phyloP scores from a whole-genome alignment of 2,329 filamentous ascomycete species.

The Penicillium nordicum region DNA sequence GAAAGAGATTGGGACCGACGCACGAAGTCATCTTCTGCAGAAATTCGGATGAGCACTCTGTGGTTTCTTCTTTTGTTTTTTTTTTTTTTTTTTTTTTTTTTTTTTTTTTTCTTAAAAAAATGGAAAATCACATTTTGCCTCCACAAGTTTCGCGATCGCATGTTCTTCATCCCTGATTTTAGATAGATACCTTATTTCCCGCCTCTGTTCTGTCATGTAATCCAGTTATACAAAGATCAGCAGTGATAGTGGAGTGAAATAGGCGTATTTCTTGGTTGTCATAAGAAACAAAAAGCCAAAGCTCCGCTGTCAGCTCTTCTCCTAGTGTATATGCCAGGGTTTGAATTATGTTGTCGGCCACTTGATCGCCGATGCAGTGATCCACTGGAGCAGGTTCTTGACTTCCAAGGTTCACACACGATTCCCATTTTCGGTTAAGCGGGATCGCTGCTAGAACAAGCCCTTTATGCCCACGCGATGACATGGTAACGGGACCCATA shows the following conservation, averaged over 20 bases:
- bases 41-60: no score
- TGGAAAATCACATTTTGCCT: not conserved
- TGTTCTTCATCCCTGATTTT: not conserved
- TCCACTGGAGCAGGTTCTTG: slow-evolving; percentile 13
- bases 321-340: not conserved
- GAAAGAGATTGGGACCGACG: no score
- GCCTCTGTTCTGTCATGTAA: slow-evolving; percentile 8
- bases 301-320: slow-evolving; percentile 9
- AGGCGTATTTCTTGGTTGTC: slow-evolving; percentile 8
- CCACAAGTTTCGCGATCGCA: not conserved
- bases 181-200: not conserved
- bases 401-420: not conserved
- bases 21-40: no score
- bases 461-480: not conserved
- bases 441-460: slow-evolving; percentile 18
- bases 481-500: not conserved
- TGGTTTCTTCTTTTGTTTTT: no score
- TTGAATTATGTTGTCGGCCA: not conserved
- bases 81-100: no score
- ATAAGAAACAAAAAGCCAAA: slow-evolving; percentile 5
- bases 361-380: slow-evolving; percentile 17
- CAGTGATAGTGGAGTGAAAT: slow-evolving; percentile 9
- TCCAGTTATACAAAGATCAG: slow-evolving; percentile 15
- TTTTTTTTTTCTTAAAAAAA: not conserved
- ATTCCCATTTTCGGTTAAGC: slow-evolving; percentile 6